These are phyloP conservation scores for Naegleria gruberi DNA, from an alignment of 208 protist species.

Conservation along the genomic window DNA sequence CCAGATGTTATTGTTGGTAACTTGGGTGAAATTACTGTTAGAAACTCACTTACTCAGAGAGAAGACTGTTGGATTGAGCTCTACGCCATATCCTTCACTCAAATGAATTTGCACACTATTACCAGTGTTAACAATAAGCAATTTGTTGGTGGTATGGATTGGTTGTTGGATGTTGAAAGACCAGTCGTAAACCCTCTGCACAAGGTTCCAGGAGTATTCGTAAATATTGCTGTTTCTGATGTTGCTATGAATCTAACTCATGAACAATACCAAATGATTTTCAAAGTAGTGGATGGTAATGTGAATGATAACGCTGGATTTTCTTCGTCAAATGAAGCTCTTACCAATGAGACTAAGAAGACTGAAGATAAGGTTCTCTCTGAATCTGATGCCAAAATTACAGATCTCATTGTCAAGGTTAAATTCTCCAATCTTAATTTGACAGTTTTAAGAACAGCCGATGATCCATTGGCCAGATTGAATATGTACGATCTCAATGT, in stretches of 20 bases:
- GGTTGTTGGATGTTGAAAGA: background rate
- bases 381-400: background rate
- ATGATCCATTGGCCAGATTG: background rate
- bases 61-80: background rate
- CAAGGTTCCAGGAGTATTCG: background rate
- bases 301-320: background rate
- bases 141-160: background rate
- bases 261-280: slow-evolving; percentile 20
- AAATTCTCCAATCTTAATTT: background rate
- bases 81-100: background rate
- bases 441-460: background rate
- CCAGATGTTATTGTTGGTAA: background rate
- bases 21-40: background rate
- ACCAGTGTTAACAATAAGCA: no score
- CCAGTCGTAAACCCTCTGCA: background rate
- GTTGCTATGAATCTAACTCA: slow-evolving; percentile 1
- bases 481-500: slow-evolving; percentile 1
- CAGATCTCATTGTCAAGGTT: background rate
- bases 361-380: background rate
- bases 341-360: background rate
- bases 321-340: background rate
- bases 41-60: background rate
- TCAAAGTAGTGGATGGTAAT: background rate
- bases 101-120: slow-evolving; percentile 12
- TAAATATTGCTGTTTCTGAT: background rate